Conservation (phyloP, 805 yeast species). For the Helenozyma baotianmanensis region DNA sequence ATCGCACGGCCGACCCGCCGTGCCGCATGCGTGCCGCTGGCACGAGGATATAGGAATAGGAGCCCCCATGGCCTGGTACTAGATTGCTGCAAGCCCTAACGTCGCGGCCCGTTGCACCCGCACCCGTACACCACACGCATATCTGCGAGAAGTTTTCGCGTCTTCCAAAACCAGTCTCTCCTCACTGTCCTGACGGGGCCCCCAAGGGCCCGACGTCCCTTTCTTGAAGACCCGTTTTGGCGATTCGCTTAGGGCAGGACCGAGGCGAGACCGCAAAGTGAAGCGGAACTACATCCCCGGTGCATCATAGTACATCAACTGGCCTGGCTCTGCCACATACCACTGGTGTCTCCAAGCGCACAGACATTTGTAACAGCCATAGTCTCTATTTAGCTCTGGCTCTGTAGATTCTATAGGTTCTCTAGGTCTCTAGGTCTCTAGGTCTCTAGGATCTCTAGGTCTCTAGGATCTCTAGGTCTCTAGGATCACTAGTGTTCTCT, state of each 20-base stretch:
- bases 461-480: too few species aligned
- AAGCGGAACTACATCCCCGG: slow-evolving; percentile 22
- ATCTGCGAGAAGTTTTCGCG: background rate
- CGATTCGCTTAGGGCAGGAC: slow-evolving; percentile 34
- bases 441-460: too few species aligned
- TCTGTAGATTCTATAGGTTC: too few species aligned
- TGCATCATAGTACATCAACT: slow-evolving; percentile 48
- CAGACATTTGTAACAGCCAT: slow-evolving; percentile 24
- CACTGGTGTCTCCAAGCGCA: slow-evolving; percentile 49
- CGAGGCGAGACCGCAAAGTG: slow-evolving; percentile 17
- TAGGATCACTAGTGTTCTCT: too few species aligned
- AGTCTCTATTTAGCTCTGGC: too few species aligned
- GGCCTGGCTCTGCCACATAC: slow-evolving; percentile 21
- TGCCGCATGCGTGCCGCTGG: too few species aligned
- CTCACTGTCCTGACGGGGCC: slow-evolving; percentile 14
- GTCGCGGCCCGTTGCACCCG: too few species aligned
- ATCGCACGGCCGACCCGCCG: too few species aligned
- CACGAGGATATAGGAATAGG: too few species aligned
- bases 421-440: too few species aligned
- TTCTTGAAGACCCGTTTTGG: slow-evolving; percentile 41
- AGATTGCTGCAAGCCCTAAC: too few species aligned
- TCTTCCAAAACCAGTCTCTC: slow-evolving; percentile 1
- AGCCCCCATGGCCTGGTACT: too few species aligned
- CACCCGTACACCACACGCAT: slow-evolving; percentile 12
- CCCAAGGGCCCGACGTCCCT: slow-evolving; percentile 20